Percentiles rank a stretch among this genome's conserved stretches.
Conservation (phyloP, 129 eudicot species). For the Chrysanthemum lavandulifolium region DNA sequence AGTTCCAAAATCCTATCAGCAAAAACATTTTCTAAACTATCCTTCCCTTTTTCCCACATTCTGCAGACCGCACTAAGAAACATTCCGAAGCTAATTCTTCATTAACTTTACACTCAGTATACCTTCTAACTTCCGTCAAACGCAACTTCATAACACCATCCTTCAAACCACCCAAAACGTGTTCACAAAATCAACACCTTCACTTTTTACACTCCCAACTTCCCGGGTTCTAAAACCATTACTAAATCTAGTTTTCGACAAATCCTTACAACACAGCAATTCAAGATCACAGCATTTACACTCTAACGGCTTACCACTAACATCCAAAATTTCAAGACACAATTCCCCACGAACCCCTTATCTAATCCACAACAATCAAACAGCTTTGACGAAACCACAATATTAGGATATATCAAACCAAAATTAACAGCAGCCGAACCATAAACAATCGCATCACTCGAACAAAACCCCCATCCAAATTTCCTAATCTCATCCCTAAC, state of each 20-base stretch:
- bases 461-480: constrained; percentile 83
- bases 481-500: constrained; percentile 42
- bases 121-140: constrained; percentile 45
- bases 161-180: constrained; percentile 28
- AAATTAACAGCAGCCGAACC: constrained; percentile 82
- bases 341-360: constrained; percentile 43
- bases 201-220: constrained; percentile 31
- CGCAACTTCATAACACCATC: constrained; percentile 42
- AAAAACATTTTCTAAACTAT: constrained; percentile 31
- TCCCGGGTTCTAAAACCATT: constrained; percentile 21
- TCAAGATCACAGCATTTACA: constrained; percentile 78
- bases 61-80: constrained; percentile 47
- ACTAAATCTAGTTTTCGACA: constrained; percentile 9
- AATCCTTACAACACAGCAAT: constrained; percentile 41
- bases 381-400: constrained; percentile 40
- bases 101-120: constrained; percentile 22
- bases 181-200: not conserved
- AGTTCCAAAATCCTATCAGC: constrained; percentile 66
- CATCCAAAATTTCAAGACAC: constrained; percentile 66
- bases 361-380: constrained; percentile 13
- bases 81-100: constrained; percentile 25
- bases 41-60: constrained; percentile 41
- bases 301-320: constrained; percentile 70
- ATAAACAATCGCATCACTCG: constrained; percentile 52
- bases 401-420: constrained; percentile 71